phyloP scores from a whole-genome alignment of 2,329 filamentous ascomycete genomes.

The Beauveria brongniartii region DNA sequence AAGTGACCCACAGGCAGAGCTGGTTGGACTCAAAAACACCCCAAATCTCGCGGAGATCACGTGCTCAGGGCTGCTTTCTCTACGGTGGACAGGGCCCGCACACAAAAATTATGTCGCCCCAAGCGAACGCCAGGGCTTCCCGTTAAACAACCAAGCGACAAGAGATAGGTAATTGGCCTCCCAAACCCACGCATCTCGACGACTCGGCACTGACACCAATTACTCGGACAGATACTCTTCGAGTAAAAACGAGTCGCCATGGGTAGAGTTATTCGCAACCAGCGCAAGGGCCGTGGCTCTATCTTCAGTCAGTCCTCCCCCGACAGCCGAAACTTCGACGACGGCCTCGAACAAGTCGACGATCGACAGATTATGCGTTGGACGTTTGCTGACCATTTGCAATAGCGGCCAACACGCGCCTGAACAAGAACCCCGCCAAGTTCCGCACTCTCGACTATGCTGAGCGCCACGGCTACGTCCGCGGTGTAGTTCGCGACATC shows the following conservation, averaged over 20 bases:
- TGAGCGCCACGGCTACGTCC: constrained; percentile 95
- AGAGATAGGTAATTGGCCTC: constrained; percentile 28
- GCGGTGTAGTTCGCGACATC: constrained; percentile 97
- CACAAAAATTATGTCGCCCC: constrained; percentile 31
- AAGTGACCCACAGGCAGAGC: neutral
- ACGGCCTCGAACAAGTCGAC: constrained; percentile 12
- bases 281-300: constrained; percentile 52
- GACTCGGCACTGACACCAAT: constrained; percentile 23
- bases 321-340: constrained; percentile 9
- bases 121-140: constrained; percentile 22
- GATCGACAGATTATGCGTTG: neutral
- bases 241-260: constrained; percentile 33
- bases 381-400: constrained; percentile 22
- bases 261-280: constrained; percentile 58
- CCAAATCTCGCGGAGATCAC: constrained; percentile 18
- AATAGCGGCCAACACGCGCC: constrained; percentile 70
- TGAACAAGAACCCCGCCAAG: constrained; percentile 79
- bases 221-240: constrained; percentile 20
- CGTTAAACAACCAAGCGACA: constrained; percentile 33
- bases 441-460: constrained; percentile 96
- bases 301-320: constrained; percentile 44
- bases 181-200: constrained; percentile 13
- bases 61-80: constrained; percentile 25
- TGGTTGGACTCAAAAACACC: neutral
- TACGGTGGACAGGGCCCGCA: constrained; percentile 19